These are phyloP conservation scores for Triticum urartu DNA, from an alignment of 176 grass and related monocot species.

Conservation along the genomic window DNA sequence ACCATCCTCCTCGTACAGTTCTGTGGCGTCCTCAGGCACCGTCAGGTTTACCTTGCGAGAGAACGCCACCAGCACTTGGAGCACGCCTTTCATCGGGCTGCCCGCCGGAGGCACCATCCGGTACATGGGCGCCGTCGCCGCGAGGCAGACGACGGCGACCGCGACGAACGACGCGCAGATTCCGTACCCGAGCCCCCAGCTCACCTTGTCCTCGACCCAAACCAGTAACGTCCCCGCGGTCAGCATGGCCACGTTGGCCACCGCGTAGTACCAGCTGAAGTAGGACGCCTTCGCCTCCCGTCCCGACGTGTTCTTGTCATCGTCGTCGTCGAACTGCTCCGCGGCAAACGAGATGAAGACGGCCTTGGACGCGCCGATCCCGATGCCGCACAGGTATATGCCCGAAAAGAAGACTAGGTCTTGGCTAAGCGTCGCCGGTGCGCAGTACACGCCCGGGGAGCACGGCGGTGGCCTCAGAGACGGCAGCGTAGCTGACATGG, in stretches of 20 bases:
- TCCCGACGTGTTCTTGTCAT: neutral
- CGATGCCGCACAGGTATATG: conserved; percentile 42
- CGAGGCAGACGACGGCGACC: conserved; percentile 27
- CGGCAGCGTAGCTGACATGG: conserved; percentile 22
- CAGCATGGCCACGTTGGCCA: conserved; percentile 38
- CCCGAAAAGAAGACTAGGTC: conserved; percentile 42
- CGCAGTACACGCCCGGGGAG: conserved; percentile 28
- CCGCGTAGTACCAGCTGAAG: conserved; percentile 63
- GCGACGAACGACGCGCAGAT: conserved; percentile 37
- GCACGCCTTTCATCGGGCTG: conserved; percentile 15
- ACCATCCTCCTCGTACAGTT: conserved; percentile 18
- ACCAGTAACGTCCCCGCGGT: conserved; percentile 49
- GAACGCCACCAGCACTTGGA: conserved; percentile 34
- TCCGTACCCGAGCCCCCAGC: conserved; percentile 67
- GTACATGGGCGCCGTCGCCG: conserved; percentile 18
- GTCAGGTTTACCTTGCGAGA: conserved; percentile 20
- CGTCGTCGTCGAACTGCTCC: conserved; percentile 47
- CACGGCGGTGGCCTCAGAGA: conserved; percentile 28
- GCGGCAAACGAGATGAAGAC: conserved; percentile 40
- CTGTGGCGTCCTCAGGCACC: neutral
- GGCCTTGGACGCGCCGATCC: conserved; percentile 39
- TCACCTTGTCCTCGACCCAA: conserved; percentile 47
- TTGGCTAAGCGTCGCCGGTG: conserved; percentile 27
- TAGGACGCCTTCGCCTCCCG: conserved; percentile 37
- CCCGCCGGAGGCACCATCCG: conserved; percentile 19